A percentile compares a stretch with the other conserved stretches of the same genome.
Evolutionary conservation across 75 land plant genomes (phyloP).

Genomic region (Sequoia sempervirens): DNA sequence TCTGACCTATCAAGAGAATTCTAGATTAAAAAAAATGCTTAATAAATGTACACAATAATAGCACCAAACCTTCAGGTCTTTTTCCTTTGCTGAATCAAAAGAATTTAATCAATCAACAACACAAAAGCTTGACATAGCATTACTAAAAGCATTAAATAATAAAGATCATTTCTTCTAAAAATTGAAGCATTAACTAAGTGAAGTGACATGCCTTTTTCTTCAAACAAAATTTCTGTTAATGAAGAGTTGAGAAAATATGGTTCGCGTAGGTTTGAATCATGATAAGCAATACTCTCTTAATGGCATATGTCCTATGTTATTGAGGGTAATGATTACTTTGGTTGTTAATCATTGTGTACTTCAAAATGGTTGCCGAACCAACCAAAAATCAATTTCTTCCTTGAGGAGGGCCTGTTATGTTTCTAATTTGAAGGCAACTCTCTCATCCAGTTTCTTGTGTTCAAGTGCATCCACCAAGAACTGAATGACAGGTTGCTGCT

Average conservation of each 20-base stretch:
- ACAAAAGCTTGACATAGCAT: neutral
- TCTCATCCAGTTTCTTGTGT: neutral
- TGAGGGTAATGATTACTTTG: neutral
- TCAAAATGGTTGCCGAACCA: neutral
- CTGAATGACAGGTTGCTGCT: too few relatives aligned
- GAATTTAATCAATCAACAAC: neutral
- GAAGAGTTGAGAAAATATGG: neutral
- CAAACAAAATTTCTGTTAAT: neutral
- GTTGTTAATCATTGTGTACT: neutral
- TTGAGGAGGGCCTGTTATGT: neutral
- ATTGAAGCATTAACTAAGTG: neutral
- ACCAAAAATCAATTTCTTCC: neutral
- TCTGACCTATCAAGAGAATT: neutral
- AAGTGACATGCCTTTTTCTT: neutral
- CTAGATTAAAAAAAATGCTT: neutral
- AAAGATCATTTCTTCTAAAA: neutral
- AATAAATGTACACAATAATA: neutral
- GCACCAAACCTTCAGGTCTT: neutral
- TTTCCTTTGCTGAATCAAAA: neutral
- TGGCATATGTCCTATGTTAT: neutral
- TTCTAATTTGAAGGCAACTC: neutral
- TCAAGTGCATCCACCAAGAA: neutral
- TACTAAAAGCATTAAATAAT: neutral
- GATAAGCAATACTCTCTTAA: neutral
- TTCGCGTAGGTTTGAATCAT: neutral